phyloP scores from a whole-genome alignment of 495 filamentous ascomycete genomes.

The Trichoderma orchidacearum region DNA sequence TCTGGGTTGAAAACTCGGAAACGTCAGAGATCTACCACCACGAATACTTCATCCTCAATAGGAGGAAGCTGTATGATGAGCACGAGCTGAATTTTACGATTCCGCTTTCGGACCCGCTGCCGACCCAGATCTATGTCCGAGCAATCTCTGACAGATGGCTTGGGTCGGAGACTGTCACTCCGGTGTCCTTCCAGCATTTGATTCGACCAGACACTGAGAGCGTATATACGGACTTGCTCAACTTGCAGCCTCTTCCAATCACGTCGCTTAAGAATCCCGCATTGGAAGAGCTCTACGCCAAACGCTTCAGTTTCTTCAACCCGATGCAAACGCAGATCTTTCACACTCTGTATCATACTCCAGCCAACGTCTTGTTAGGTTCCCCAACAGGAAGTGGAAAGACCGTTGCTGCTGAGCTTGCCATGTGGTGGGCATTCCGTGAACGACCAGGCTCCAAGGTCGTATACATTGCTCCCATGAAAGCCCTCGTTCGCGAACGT shows the following conservation, averaged over 20 bases:
- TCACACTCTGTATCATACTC: slow-evolving; percentile 83
- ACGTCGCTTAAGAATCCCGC: slow-evolving; percentile 75
- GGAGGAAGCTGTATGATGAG: slow-evolving; percentile 80
- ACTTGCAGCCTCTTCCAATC: slow-evolving; percentile 83
- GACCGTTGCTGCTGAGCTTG: slow-evolving; percentile 86
- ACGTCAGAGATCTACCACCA: slow-evolving; percentile 97
- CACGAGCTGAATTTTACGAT: slow-evolving; percentile 98
- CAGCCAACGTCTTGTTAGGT: slow-evolving; percentile 85
- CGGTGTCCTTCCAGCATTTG: slow-evolving; percentile 94
- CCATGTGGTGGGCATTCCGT: slow-evolving; percentile 99
- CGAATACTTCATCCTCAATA: slow-evolving; percentile 85
- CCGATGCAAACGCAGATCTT: slow-evolving; percentile 99
- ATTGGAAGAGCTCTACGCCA: slow-evolving; percentile 75
- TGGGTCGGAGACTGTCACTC: slow-evolving; percentile 88
- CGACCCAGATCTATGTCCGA: slow-evolving; percentile 88
- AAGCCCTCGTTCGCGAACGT: slow-evolving; percentile 90
- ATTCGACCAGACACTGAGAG: slow-evolving; percentile 96
- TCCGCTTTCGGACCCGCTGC: slow-evolving; percentile 81
- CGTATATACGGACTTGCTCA: slow-evolving; percentile 84
- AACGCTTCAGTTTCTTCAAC: slow-evolving; percentile 92
- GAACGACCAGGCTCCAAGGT: slow-evolving; percentile 94
- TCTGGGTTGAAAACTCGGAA: slow-evolving; percentile 98
- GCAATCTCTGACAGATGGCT: slow-evolving; percentile 93
- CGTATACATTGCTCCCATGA: slow-evolving; percentile 99
- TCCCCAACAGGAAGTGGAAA: slow-evolving; percentile 96